Evolutionary conservation across 2,329 filamentous ascomycete species (phyloP), one percentile per base, ranked within the genome.

Genomic region (Colletotrichum acutatum): DNA sequence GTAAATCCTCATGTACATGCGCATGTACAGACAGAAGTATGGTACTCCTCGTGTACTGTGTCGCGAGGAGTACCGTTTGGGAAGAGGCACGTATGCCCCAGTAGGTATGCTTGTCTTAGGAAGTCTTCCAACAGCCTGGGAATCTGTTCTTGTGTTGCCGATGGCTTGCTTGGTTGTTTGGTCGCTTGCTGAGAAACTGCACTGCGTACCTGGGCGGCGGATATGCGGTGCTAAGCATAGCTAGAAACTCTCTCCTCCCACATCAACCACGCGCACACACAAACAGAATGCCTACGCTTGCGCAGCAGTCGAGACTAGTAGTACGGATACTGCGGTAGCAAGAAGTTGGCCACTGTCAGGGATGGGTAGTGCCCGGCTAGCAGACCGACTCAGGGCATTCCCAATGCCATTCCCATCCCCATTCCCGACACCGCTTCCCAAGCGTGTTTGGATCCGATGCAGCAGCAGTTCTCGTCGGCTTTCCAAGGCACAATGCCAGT

Each of bases 331-430:
- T 28, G 34, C 19, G 57, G 34, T 28, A 46, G 58, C 9, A 28
- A 28, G 26, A 49, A 49, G 11, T 66, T 26, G 63, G 46, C 11
- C 7, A 30, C 42, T 8, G 37, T 59, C 69, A 72, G 61, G 65
- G 69, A 64, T 64, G 42, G 69, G 69, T 65, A 65, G 69, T 68
- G 58, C 53, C 69, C 37, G 53, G 24, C 69, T 58, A 63, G 53
- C 30, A 53, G 52, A 62, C 59, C 69, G 69, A 72, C 59, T 72
- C 69, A 59, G 22, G 64, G 22, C 49, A 63, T 58, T 53, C 22
- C 32, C 32, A 32, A 32, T 32, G 32, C 62, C 66, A 60, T 30
- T 42, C 59, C 32, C 46, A 16, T 54, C 16, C 52, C n/a, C 52
- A 54, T 54, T 42, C 67, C 53, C 66, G 60, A 65, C 59, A 60